Evolutionary conservation across 345 rosid genomes (phyloP).

Genomic region (Combretum micranthum): DNA sequence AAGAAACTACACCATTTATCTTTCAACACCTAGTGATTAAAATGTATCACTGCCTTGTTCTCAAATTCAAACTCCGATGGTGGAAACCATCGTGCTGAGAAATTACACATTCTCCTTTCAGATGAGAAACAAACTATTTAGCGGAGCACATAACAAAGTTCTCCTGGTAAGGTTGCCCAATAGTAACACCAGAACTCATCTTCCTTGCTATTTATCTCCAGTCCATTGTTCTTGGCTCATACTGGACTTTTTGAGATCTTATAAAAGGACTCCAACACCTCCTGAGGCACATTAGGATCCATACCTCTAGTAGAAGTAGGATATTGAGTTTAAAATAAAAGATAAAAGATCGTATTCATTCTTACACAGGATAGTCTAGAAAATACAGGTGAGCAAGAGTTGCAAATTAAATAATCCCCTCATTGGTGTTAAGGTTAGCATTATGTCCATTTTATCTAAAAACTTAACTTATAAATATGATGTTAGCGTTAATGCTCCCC

Average conservation of each 20-base stretch:
- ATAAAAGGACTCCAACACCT: slow-evolving; percentile 79
- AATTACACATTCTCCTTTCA: background rate
- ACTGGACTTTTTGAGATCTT: slow-evolving; percentile 48
- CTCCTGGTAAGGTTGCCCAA: slow-evolving; percentile 29
- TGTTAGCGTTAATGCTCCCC: too few species aligned
- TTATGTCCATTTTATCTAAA: too few species aligned
- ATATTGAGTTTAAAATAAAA: slow-evolving; percentile 34
- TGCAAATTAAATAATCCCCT: too few species aligned
- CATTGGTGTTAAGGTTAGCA: too few species aligned
- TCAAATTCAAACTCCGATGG: too few species aligned
- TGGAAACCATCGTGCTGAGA: background rate
- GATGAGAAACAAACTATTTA: slow-evolving; percentile 2
- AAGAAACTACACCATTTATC: too few species aligned
- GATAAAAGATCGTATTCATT: too few species aligned
- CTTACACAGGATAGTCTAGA: too few species aligned
- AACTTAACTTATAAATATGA: too few species aligned
- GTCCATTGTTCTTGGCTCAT: slow-evolving; percentile 65
- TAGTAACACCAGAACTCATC: slow-evolving; percentile 49
- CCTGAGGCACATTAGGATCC: slow-evolving; percentile 56
- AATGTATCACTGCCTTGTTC: too few species aligned
- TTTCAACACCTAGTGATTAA: too few species aligned
- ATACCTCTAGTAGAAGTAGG: slow-evolving; percentile 26
- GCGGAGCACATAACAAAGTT: slow-evolving; percentile 26
- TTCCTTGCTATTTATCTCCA: slow-evolving; percentile 86
- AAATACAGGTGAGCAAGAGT: too few species aligned